A percentile compares a stretch with the other conserved stretches of the same genome.
Conservation (phyloP, 1,284 basidiomycete species). For the Fomitopsis pinicola region DNA sequence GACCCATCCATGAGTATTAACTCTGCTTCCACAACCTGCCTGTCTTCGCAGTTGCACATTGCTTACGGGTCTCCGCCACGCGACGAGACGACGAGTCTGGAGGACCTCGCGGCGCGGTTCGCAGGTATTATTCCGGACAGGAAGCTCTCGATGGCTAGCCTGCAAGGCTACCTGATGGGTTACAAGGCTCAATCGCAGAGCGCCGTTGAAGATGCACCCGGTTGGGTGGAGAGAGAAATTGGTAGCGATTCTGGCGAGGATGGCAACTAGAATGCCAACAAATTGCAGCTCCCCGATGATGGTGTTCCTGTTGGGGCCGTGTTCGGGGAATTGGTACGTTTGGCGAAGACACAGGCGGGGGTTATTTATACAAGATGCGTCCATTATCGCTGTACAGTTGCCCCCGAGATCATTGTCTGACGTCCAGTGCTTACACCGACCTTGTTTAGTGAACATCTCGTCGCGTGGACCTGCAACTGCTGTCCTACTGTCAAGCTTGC, state of each 20-base stretch:
- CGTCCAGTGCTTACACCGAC: no score
- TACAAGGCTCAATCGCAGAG: conserved; percentile 59
- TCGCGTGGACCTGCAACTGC: no score
- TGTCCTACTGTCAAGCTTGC: no score
- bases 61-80: background rate
- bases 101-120: conserved; percentile 52
- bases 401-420: no score
- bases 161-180: conserved; percentile 74
- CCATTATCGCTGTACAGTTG: no score
- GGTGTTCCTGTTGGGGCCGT: no score
- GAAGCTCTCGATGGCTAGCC: conserved; percentile 66
- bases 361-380: no score
- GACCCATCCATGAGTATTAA: conserved; percentile 30
- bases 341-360: no score
- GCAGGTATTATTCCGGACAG: conserved; percentile 55
- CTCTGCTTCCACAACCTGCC: no score
- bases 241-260: conserved; percentile 7
- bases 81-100: conserved; percentile 31
- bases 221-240: conserved; percentile 26
- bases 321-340: no score
- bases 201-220: conserved; percentile 39
- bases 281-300: background rate
- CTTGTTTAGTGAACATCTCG: no score
- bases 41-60: background rate
- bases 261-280: background rate